Evolutionary conservation across 2,329 filamentous ascomycete species (phyloP).

Genomic region (Xylaria arbuscula): DNA sequence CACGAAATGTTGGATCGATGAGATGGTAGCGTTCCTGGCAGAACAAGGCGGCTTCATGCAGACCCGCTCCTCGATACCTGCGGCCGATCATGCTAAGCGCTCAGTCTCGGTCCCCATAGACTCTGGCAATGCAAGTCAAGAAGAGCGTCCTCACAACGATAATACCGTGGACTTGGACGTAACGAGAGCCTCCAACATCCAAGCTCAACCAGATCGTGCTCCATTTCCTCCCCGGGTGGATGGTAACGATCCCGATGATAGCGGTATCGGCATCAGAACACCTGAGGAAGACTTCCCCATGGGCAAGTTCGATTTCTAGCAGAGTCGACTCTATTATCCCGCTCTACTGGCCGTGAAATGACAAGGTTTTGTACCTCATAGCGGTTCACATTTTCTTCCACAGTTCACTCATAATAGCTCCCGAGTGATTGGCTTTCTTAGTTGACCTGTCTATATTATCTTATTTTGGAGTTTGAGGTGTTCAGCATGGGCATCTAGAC

Average conservation of each 20-base stretch:
- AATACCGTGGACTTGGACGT: conserved; percentile 59
- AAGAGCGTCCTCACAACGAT: conserved; percentile 57
- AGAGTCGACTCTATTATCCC: conserved; percentile 49
- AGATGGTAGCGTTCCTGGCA: conserved; percentile 91
- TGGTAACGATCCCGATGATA: conserved; percentile 72
- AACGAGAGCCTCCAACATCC: conserved; percentile 53
- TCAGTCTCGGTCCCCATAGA: conserved; percentile 44
- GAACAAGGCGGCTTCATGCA: conserved; percentile 90
- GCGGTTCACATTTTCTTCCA: background rate
- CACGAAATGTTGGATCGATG: conserved; percentile 93
- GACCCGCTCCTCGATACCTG: conserved; percentile 55
- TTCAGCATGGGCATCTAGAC: conserved; percentile 33
- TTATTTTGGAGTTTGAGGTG: conserved; percentile 35
- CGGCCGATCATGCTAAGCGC: conserved; percentile 48
- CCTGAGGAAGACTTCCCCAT: conserved; percentile 73
- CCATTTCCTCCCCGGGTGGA: conserved; percentile 61
- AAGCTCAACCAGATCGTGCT: conserved; percentile 62
- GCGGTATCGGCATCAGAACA: conserved; percentile 77
- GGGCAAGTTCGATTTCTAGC: conserved; percentile 66
- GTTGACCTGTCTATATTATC: conserved; percentile 35
- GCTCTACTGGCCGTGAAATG: conserved; percentile 38
- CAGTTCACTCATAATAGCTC: conserved; percentile 1
- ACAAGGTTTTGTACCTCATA: conserved; percentile 21
- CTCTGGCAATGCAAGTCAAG: conserved; percentile 52
- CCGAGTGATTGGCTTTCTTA: conserved; percentile 23